Conservation (phyloP, 1,139 yeast genomes). For the Suhomyces choctaworum region DNA sequence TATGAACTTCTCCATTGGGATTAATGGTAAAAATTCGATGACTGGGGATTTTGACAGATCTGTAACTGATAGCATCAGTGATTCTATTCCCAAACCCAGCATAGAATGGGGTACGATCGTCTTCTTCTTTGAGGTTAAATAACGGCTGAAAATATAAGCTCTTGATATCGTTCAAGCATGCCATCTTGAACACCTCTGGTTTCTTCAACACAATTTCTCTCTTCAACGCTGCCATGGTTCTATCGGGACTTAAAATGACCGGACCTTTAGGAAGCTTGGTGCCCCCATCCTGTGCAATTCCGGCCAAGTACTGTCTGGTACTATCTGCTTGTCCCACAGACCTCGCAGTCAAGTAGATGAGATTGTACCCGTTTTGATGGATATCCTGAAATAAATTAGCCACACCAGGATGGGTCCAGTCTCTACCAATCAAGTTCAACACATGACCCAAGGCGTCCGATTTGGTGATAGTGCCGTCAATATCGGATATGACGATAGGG, state of each 20-base stretch:
- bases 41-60: slow-evolving; percentile 92
- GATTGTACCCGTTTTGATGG: slow-evolving; percentile 82
- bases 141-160: slow-evolving; percentile 50
- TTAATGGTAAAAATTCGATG: slow-evolving; percentile 95
- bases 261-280: slow-evolving; percentile 81
- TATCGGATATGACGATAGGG: slow-evolving; percentile 94
- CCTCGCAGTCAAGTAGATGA: slow-evolving; percentile 90
- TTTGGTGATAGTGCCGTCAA: slow-evolving; percentile 97
- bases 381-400: slow-evolving; percentile 89
- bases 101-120: slow-evolving; percentile 73
- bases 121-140: slow-evolving; percentile 31
- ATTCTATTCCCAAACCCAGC: slow-evolving; percentile 98
- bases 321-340: slow-evolving; percentile 96
- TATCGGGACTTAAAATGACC: slow-evolving; percentile 90
- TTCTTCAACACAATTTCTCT: slow-evolving; percentile 91
- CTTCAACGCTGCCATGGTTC: slow-evolving; percentile 92
- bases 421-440: slow-evolving; percentile 88
- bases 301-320: slow-evolving; percentile 79
- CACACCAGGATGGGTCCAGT: slow-evolving; percentile 98
- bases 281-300: slow-evolving; percentile 74
- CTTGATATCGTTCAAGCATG: slow-evolving; percentile 86
- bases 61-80: slow-evolving; percentile 93
- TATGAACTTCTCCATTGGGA: slow-evolving; percentile 95
- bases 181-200: slow-evolving; percentile 98
- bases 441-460: slow-evolving; percentile 98